phyloP scores from a whole-genome alignment of 129 eudicot species.

The Flaveria sonorensis region DNA sequence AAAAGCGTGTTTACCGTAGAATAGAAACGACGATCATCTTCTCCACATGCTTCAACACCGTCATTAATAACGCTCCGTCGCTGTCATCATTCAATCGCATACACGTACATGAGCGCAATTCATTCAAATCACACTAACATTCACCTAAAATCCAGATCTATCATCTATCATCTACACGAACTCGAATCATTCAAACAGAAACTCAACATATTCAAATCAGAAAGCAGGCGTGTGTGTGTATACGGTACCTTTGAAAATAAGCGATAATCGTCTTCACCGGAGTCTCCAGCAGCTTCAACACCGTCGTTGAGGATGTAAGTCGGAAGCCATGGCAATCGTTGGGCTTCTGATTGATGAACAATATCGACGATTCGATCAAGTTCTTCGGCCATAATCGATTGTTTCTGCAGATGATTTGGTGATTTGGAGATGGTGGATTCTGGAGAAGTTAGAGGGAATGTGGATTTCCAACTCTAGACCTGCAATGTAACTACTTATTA shows the following conservation, averaged over 20 bases:
- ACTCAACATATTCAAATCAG: neutral
- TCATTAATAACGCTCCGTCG: conserved; percentile 9
- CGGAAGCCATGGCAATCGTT: conserved; percentile 47
- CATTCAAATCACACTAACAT: neutral
- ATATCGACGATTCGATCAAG: neutral
- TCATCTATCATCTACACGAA: neutral
- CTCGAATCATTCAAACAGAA: neutral
- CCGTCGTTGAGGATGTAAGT: conserved; percentile 28
- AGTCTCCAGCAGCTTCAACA: conserved; percentile 20
- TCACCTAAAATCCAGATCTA: neutral
- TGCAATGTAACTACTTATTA: conserved; percentile 59
- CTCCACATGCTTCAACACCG: conserved; percentile 25
- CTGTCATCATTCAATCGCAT: neutral
- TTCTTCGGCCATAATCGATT: conserved; percentile 34
- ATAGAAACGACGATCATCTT: conserved; percentile 25
- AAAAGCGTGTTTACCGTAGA: conserved; percentile 29
- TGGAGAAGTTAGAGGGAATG: conserved; percentile 33
- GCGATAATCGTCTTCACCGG: conserved; percentile 29
- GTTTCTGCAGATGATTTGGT: conserved; percentile 17
- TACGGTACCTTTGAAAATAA: conserved; percentile 22
- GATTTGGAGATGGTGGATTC: conserved; percentile 19
- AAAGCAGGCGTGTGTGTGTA: neutral
- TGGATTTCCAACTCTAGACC: conserved; percentile 73
- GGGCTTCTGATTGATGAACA: conserved; percentile 10
- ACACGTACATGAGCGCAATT: neutral